Percentiles rank a stretch among this genome's conserved stretches.
These are phyloP conservation scores for Debaryomyces castellii DNA, from an alignment of 805 yeast genomes.

Conservation along the genomic window DNA sequence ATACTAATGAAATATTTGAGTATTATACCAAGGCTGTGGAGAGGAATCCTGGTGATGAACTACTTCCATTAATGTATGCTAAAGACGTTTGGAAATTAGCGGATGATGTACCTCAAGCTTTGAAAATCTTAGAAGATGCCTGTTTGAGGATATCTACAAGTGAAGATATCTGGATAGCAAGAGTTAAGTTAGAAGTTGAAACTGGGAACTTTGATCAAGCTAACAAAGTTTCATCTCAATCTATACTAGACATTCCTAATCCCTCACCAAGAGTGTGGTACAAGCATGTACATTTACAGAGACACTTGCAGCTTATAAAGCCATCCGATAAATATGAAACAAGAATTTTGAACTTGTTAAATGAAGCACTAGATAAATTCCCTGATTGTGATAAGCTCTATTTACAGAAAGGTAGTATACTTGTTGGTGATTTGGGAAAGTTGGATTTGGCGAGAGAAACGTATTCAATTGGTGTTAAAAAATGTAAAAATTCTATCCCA, in stretches of 20 bases:
- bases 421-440: conserved; percentile 32
- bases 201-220: conserved; percentile 43
- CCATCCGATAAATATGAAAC: conserved; percentile 4
- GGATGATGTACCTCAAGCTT: conserved; percentile 50
- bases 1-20: conserved; percentile 14
- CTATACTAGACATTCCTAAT: conserved; percentile 13
- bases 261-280: conserved; percentile 55
- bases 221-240: conserved; percentile 22
- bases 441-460: conserved; percentile 45
- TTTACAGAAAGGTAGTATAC: conserved; percentile 61
- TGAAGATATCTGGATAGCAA: conserved; percentile 68
- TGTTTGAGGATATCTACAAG: conserved; percentile 40
- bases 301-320: conserved; percentile 10
- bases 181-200: conserved; percentile 61
- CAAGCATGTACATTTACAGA: conserved; percentile 41
- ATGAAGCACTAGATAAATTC: conserved; percentile 48
- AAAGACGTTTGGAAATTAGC: conserved; percentile 60
- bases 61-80: conserved; percentile 67
- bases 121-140: conserved; percentile 51
- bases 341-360: conserved; percentile 22
- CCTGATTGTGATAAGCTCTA: conserved; percentile 54
- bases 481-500: conserved; percentile 39
- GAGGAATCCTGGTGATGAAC: conserved; percentile 47
- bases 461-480: conserved; percentile 48
- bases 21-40: conserved; percentile 55